Conservation (phyloP, 2,329 filamentous ascomycete species). For the Botrytis aclada region DNA sequence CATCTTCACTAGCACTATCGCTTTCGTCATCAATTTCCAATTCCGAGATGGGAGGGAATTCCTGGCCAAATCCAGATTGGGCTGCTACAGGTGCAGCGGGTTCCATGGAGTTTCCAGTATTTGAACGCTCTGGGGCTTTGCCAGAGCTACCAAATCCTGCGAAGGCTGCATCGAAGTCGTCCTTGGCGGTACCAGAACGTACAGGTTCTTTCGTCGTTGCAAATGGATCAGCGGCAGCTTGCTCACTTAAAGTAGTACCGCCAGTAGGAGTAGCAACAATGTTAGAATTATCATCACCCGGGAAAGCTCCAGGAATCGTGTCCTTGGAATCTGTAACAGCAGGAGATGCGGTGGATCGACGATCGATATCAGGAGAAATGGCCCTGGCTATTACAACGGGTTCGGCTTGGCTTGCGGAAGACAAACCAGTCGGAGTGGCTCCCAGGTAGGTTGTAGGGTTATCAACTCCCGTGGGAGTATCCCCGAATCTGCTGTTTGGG, state of each 20-base stretch:
- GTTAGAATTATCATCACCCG: conserved; percentile 45
- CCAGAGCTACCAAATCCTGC: conserved; percentile 61
- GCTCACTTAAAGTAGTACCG: conserved; percentile 46
- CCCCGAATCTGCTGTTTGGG: conserved; percentile 63
- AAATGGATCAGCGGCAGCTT: conserved; percentile 52
- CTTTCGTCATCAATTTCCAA: conserved; percentile 80
- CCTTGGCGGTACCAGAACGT: conserved; percentile 55
- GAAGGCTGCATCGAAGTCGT: conserved; percentile 84
- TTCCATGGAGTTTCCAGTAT: conserved; percentile 39
- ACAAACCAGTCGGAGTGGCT: conserved; percentile 36
- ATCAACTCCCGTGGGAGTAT: conserved; percentile 41
- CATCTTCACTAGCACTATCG: conserved; percentile 72
- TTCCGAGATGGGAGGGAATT: conserved; percentile 93
- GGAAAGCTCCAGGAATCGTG: conserved; percentile 52
- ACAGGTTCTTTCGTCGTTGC: conserved; percentile 49
- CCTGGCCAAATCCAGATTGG: conserved; percentile 59
- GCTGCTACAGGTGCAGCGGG: conserved; percentile 43
- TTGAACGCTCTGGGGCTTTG: conserved; percentile 50
- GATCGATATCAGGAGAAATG: conserved; percentile 35
- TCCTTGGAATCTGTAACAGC: conserved; percentile 37
- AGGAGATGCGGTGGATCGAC: conserved; percentile 35
- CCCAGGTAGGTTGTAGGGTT: conserved; percentile 40
- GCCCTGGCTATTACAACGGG: conserved; percentile 29
- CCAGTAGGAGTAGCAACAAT: conserved; percentile 48
- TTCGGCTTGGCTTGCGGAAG: conserved; percentile 29